Base-by-base conservation (phyloP, 169 alveolate species). In the Theileria orientalis region DNA sequence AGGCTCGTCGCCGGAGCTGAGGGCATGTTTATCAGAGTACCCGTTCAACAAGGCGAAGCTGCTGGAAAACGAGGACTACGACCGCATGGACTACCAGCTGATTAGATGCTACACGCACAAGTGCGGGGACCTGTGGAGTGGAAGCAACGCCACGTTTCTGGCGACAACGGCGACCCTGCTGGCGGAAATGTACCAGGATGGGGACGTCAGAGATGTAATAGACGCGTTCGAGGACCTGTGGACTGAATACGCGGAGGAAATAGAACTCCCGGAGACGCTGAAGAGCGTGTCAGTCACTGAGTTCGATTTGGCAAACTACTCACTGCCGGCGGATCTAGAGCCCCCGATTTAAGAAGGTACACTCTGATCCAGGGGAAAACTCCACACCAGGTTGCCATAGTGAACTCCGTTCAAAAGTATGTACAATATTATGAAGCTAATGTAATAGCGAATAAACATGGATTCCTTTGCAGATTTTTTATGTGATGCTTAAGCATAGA, bases 41-140 rank as follows among this genome's bases (percentile, higher is more conserved):
- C 82, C 82, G 35, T 77, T 77, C 51, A 32, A 19, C 1, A 3
- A 47, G 57, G 59, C 3, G 11, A 16, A 6, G 3, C n/a, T n/a
- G n/a, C 16, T 14, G 13, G 52, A 42, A 42, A 16, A 42, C 52
- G 13, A 13, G 14, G 73, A 44, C 37, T 63, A 29, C 23, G 70
- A 67, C 2, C 33, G 47, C 1, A 47, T 27, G 1, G 59, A 37
- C 35, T 42, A 60, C 30, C 75, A 73, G 8, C 76, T 77, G 33
- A 11, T 70, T 32, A 49, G 69, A 33, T 77, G 79, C 74, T 77
- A 77, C 69, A 16, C 67, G 41, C 30, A 49, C 46, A 77, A 77
- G 41, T 49, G 79, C n/a, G 75, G 74, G 1, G 86, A 77, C 62
- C 49, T 69, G 7, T 77, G 86, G 86, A 72, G 75, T 35, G 35